Percentiles rank a stretch among this genome's conserved stretches.
phyloP scores from a whole-genome alignment of 768 basidiomycete species.

The Suillus ampliporus region DNA sequence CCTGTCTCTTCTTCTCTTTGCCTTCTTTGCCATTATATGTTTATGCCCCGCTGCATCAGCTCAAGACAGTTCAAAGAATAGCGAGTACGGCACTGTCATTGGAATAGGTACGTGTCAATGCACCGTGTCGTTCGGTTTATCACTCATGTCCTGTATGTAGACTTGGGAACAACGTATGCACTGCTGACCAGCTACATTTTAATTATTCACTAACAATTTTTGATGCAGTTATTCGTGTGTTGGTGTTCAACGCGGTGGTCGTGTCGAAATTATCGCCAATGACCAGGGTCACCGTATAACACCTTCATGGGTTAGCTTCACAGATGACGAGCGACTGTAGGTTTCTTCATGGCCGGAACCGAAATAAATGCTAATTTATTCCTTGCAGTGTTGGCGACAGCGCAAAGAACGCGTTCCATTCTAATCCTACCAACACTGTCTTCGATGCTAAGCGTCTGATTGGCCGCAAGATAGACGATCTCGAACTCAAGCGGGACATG shows the following conservation, averaged over 20 bases:
- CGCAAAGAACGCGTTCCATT: conserved; percentile 94
- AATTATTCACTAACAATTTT: conserved; percentile 17
- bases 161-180: conserved; percentile 88
- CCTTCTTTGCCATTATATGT: conserved; percentile 73
- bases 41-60: conserved; percentile 71
- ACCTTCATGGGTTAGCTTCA: conserved; percentile 85
- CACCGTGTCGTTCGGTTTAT: not conserved
- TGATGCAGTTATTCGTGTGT: conserved; percentile 88
- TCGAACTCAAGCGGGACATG: conserved; percentile 79
- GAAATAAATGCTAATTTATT: not conserved
- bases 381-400: conserved; percentile 77
- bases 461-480: conserved; percentile 83
- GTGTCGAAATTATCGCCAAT: conserved; percentile 90
- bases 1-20: conserved; percentile 63
- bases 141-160: conserved; percentile 43
- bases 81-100: conserved; percentile 91
- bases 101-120: conserved; percentile 74
- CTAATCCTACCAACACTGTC: conserved; percentile 92
- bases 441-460: conserved; percentile 98
- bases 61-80: conserved; percentile 56
- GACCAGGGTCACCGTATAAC: conserved; percentile 91
- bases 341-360: conserved; percentile 6
- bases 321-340: conserved; percentile 76
- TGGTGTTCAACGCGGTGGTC: conserved; percentile 85
- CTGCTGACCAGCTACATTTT: not conserved